Evolutionary conservation across 2,329 filamentous ascomycete genomes (phyloP).

Genomic region (Ophiobolus disseminans): DNA sequence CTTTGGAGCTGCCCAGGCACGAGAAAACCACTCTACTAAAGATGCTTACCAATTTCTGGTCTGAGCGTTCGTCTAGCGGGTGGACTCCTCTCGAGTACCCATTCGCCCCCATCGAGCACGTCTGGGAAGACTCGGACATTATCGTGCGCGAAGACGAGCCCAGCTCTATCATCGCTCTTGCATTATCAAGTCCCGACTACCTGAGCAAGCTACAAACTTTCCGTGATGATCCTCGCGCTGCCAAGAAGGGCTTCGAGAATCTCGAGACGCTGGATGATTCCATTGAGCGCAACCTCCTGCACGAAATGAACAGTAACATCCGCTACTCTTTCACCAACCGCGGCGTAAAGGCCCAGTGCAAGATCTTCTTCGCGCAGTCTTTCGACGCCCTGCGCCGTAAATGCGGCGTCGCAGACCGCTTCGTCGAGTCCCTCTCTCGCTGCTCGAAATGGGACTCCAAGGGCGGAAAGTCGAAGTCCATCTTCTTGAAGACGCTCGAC

Average conservation of each 20-base stretch:
- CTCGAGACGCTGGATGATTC: slow-evolving; percentile 65
- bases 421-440: slow-evolving; percentile 91
- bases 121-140: slow-evolving; percentile 95
- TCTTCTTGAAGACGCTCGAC: slow-evolving; percentile 96
- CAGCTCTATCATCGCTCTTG: slow-evolving; percentile 93
- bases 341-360: slow-evolving; percentile 93
- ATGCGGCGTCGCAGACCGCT: slow-evolving; percentile 90
- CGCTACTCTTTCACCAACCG: slow-evolving; percentile 96
- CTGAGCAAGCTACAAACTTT: slow-evolving; percentile 76
- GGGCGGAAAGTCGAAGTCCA: slow-evolving; percentile 95
- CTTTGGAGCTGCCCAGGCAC: slow-evolving; percentile 84
- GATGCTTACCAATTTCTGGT: slow-evolving; percentile 97
- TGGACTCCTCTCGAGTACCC: slow-evolving; percentile 95
- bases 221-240: slow-evolving; percentile 48
- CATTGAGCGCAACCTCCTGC: slow-evolving; percentile 83
- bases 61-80: slow-evolving; percentile 92
- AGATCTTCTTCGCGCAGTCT: slow-evolving; percentile 98
- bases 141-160: slow-evolving; percentile 98
- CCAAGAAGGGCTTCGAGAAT: slow-evolving; percentile 27
- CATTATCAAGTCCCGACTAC: slow-evolving; percentile 87
- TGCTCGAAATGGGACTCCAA: slow-evolving; percentile 99
- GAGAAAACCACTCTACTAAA: slow-evolving; percentile 94
- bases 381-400: slow-evolving; percentile 94
- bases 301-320: slow-evolving; percentile 87
- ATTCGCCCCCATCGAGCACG: slow-evolving; percentile 80